A percentile compares a stretch with the other conserved stretches of the same genome.
These are phyloP conservation scores for Edaphochlamys debaryana DNA, from an alignment of 139 green algal genomes.

Conservation along the genomic window DNA sequence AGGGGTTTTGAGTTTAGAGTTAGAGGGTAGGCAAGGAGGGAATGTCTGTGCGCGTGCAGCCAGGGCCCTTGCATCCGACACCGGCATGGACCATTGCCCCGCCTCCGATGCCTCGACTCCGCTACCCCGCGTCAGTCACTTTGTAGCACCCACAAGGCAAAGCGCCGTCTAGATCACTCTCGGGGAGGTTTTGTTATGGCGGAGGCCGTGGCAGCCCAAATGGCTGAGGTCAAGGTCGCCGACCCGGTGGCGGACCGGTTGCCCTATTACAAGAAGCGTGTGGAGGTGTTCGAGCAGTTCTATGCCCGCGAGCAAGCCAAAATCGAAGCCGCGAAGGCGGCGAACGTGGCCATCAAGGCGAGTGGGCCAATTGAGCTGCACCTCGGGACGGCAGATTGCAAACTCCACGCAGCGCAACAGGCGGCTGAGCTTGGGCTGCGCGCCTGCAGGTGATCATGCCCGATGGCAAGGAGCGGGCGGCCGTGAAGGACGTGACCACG, in stretches of 20 bases:
- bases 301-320: conserved; percentile 62
- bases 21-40: too few relatives aligned
- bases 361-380: too few relatives aligned
- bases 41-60: too few relatives aligned
- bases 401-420: too few relatives aligned
- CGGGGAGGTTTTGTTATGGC: neutral
- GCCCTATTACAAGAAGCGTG: conserved; percentile 86
- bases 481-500: conserved; percentile 87
- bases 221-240: conserved; percentile 11
- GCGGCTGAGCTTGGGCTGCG: too few relatives aligned
- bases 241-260: conserved; percentile 63
- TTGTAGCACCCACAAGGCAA: too few relatives aligned
- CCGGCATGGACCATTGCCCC: too few relatives aligned
- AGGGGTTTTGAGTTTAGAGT: too few relatives aligned
- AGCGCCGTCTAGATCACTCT: neutral
- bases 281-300: conserved; percentile 92
- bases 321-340: conserved; percentile 64
- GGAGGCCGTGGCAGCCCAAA: neutral
- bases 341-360: conserved; percentile 74
- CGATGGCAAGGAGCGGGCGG: conserved; percentile 75
- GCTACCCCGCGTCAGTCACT: too few relatives aligned
- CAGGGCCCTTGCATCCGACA: too few relatives aligned
- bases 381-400: too few relatives aligned
- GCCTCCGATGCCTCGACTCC: too few relatives aligned
- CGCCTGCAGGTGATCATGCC: conserved; percentile 95